These are phyloP conservation scores for Aspergillus japonicus DNA, from an alignment of 2,329 filamentous ascomycete genomes.

Conservation along the genomic window DNA sequence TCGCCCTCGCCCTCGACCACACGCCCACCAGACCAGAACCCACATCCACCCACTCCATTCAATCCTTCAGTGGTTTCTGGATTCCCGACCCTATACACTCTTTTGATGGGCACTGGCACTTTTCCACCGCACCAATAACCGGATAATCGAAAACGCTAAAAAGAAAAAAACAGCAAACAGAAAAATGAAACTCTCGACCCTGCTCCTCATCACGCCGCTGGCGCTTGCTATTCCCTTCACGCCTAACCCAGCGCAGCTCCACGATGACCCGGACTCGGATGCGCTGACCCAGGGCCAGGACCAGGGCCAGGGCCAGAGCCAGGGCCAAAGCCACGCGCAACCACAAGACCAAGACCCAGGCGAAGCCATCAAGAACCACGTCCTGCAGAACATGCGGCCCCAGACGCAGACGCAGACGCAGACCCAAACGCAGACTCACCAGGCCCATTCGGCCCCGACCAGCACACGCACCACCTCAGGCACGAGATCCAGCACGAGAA, in stretches of 20 bases:
- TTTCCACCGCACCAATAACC: not conserved
- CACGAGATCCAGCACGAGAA: no score
- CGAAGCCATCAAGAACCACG: no score
- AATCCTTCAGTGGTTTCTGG: not conserved
- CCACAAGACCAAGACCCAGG: no score
- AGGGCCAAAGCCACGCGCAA: no score
- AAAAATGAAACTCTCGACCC: not conserved
- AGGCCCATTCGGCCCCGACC: no score
- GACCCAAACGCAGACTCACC: no score
- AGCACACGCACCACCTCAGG: no score
- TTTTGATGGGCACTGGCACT: not conserved
- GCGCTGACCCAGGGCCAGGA: not conserved
- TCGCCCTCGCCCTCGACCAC: no score
- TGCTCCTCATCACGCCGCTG: not conserved
- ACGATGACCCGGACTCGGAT: not conserved
- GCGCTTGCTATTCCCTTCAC: not conserved
- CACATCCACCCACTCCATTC: not conserved
- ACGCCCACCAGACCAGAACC: not conserved
- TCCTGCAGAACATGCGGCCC: no score
- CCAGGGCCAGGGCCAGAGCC: no score
- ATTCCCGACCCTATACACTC: not conserved
- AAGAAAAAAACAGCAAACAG: no score
- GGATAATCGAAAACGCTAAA: not conserved
- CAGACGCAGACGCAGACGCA: no score
- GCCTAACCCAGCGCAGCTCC: not conserved